phyloP scores from a whole-genome alignment of 2,329 filamentous ascomycete genomes.

The Ceratocystis huliohia region DNA sequence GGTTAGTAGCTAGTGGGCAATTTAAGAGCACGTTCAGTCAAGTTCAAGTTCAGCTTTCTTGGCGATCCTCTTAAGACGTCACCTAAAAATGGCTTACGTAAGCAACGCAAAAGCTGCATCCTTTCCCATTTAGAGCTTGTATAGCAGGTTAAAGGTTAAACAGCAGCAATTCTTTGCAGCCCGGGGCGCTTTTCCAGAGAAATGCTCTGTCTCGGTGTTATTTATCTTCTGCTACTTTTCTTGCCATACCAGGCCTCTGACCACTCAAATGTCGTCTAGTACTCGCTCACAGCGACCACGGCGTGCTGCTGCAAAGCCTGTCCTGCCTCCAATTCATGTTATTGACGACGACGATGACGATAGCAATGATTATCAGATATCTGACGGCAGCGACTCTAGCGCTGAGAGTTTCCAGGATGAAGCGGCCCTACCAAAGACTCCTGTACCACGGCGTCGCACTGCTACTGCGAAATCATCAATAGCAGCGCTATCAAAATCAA shows the following conservation, averaged over 20 bases:
- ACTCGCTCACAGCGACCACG: constrained; percentile 5
- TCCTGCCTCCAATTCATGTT: not conserved
- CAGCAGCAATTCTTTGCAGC: not conserved
- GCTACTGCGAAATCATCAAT: not conserved
- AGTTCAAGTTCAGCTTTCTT: not conserved
- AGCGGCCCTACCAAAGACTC: not conserved
- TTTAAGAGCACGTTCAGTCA: not conserved
- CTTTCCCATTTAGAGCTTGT: not conserved
- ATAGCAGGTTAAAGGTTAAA: not conserved
- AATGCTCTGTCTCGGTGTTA: not conserved
- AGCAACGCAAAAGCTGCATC: not conserved
- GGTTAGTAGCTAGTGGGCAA: not conserved
- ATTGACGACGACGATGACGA: constrained; percentile 19
- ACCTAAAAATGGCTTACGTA: not conserved
- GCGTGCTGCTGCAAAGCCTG: constrained; percentile 3
- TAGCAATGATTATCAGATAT: constrained; percentile 28
- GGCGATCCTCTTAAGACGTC: not conserved
- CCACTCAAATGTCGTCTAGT: not conserved
- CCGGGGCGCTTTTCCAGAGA: no score
- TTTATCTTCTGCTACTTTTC: not conserved
- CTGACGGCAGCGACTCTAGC: constrained; percentile 27
- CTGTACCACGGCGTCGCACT: not conserved
- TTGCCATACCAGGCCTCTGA: not conserved
- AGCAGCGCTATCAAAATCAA: not conserved
- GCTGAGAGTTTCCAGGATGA: constrained; percentile 23